A percentile compares a stretch with the other conserved stretches of the same genome.
Evolutionary conservation across 805 yeast genomes (phyloP).

Genomic region (Zygosaccharomyces bisporus): DNA sequence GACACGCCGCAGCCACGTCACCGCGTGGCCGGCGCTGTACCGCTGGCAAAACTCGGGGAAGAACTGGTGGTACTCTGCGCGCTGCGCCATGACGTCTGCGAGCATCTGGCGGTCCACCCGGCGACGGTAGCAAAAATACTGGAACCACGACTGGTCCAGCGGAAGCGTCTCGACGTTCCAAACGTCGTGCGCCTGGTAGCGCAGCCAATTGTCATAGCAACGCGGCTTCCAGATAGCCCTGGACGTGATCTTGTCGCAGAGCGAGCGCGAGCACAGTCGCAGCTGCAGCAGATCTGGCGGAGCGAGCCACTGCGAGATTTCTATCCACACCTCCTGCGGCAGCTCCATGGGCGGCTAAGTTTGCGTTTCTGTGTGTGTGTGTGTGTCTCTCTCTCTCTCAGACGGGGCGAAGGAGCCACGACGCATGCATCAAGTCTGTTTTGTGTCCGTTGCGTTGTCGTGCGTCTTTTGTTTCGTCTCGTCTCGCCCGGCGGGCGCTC

Average conservation of each 20-base stretch:
- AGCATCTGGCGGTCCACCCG: constrained; percentile 12
- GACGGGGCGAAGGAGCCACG: neutral
- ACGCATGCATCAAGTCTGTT: neutral
- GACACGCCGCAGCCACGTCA: constrained; percentile 12
- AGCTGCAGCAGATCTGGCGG: constrained; percentile 16
- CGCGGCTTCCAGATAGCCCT: constrained; percentile 18
- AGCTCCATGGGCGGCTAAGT: neutral
- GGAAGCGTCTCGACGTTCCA: constrained; percentile 1
- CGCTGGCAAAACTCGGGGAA: constrained; percentile 4
- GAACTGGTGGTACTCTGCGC: neutral
- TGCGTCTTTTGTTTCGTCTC: no score
- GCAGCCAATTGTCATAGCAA: constrained; percentile 19
- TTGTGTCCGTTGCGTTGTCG: no score
- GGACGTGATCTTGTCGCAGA: constrained; percentile 12
- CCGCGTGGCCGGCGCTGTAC: constrained; percentile 10
- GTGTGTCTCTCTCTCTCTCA: neutral
- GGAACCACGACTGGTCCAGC: constrained; percentile 11
- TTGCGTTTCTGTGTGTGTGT: neutral
- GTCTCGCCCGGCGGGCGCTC: no score
- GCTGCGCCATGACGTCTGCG: neutral
- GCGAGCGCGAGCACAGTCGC: constrained; percentile 11
- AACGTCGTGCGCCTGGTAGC: constrained; percentile 13
- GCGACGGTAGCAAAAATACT: constrained; percentile 8
- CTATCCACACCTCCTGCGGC: constrained; percentile 23
- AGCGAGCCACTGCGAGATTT: constrained; percentile 11